A percentile compares a stretch with the other conserved stretches of the same genome.
These are phyloP conservation scores for Neurospora tetraspora DNA, from an alignment of 495 filamentous ascomycete genomes.

Conservation along the genomic window DNA sequence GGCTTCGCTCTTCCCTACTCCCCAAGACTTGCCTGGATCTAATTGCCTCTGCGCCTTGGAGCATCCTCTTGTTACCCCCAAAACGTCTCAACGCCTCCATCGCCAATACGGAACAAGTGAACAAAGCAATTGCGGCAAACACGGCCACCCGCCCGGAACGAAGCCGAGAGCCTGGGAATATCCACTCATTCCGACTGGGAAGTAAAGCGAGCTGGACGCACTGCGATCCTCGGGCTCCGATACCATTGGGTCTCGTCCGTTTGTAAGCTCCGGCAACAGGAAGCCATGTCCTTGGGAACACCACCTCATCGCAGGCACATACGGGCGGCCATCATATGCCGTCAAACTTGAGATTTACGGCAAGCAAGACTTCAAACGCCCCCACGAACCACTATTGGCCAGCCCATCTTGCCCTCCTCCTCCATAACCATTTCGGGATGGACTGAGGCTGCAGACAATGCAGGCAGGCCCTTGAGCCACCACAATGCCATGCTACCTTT, in stretches of 20 bases:
- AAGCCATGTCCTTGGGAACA: conserved; percentile 17
- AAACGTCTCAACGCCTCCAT: neutral
- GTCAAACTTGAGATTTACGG: conserved; percentile 20
- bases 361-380: conserved; percentile 20
- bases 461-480: neutral
- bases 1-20: neutral
- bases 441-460: neutral
- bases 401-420: neutral
- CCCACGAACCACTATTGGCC: conserved; percentile 13
- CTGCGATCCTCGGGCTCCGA: neutral
- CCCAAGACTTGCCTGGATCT: neutral
- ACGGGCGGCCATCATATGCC: conserved; percentile 10
- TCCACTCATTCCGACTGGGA: neutral
- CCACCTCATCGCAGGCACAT: conserved; percentile 1
- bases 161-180: neutral
- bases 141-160: neutral
- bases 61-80: neutral
- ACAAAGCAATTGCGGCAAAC: neutral
- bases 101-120: neutral
- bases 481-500: neutral
- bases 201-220: neutral
- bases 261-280: conserved; percentile 12
- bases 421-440: neutral
- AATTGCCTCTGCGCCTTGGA: neutral
- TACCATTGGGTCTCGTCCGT: conserved; percentile 12